Evolutionary conservation across 441 rosid genomes (phyloP), one percentile per base, ranked within the genome.

Genomic region (Kokia cookei): DNA sequence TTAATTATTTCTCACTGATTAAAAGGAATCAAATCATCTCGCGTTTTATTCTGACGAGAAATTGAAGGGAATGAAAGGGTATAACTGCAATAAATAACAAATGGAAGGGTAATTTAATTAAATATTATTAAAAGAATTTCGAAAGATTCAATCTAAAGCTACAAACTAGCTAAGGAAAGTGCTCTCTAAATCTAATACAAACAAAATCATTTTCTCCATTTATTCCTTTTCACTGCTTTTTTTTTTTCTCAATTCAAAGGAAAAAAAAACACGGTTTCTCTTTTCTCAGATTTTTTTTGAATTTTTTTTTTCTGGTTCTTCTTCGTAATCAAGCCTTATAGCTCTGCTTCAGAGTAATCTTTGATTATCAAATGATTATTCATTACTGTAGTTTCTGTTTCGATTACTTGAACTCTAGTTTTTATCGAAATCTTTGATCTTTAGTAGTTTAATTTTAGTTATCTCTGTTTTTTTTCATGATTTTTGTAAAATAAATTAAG

Each of bases 121-220:
- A 53, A 7, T 17, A 53, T 2, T 53, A 0, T 1, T 7, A 37
- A 65, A 57, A 48, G 55, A 81, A 43, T 50, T 40, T 78, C 67
- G 78, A 73, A 72, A 75, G 85, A 74, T 82, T 79, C 84, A 81
- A 70, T 78, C 71, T 58, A 75, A 75, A 62, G 74, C 48, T 48
- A 50, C 54, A 48, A 75, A 65, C 60, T 71, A 6, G 48, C 69
- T 40, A 65, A 10, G 19, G 69, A 47, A 13, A 65, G 66, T 58
- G 64, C 71, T 19, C 71, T 54, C 54, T 14, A 13, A 12, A 48
- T 48, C 74, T 14, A 53, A 67, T 72, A 71, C 68, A 78, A 74
- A 75, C 79, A 72, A 78, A 72, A 45, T 40, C 59, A 26, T 71
- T 76, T 80, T 73, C 54, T 69, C 42, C 29, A 10, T 14, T 37